Evolutionary conservation across 495 filamentous ascomycete genomes (phyloP), one percentile per base, ranked within the genome.

Genomic region (Penicillium tannophilum): DNA sequence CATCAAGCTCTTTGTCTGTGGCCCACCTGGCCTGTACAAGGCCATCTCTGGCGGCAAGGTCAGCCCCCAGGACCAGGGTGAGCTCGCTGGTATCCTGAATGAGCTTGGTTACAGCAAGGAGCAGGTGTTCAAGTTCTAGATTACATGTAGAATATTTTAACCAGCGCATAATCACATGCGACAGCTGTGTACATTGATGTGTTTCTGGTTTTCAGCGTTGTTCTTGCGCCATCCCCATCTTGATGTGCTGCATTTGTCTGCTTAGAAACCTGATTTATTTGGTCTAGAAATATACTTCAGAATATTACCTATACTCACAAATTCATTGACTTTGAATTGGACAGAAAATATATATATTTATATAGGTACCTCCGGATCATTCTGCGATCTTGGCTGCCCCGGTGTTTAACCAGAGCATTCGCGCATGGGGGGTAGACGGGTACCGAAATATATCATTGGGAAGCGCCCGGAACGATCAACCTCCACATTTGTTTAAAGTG

Each of bases 101-200:
- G 92, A 98, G 71, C 75, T 98, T 52, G 94, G 94, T 17, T 98
- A 97, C 79, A 82, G 67, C 55, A 81, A 90, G 77, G 94, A 97
- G 46, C 95, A 98, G 81, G 95, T 98, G 26, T 98, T 90, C 81
- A 98, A 98, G 82, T 98, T 98, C 73, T 98, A 90, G 66, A 74
- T 43, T 23, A 55, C 44, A n/a, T 62, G 58, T 60, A 72, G 52
- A 64, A 52, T 68, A 63, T 49, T 52, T 54, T 39, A 54, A 28
- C 44, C 31, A 30, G 48, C 43, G 50, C 49, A 42, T n/a, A 57
- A 19, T 20, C 33, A 47, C 48, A 52, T 33, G 52, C n/a, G 31
- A 54, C 23, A 17, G 49, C 48, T 50, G 46, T 66, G 56, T 66
- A 64, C 17, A 63, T 61, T 63, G 47, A 60, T 61, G 59, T 62